Percentiles rank a stretch among this genome's conserved stretches.
Conservation (phyloP, 2,329 filamentous ascomycete genomes). For the Diaporthe sp. region DNA sequence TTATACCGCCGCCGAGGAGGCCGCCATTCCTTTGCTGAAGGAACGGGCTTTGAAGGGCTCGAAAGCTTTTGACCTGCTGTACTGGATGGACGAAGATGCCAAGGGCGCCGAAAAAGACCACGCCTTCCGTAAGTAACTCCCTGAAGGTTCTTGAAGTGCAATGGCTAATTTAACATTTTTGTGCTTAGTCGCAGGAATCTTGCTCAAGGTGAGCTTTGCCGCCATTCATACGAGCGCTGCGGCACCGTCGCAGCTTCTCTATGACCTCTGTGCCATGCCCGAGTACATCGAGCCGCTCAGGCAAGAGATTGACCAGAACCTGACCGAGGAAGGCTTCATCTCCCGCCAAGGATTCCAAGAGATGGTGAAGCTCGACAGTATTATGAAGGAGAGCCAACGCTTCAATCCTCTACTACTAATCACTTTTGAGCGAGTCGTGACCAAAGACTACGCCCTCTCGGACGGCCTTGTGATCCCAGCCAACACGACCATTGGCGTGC, state of each 20-base stretch:
- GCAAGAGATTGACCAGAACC: neutral
- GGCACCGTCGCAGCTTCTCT: constrained; percentile 62
- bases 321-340: neutral
- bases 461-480: constrained; percentile 65
- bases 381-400: constrained; percentile 51
- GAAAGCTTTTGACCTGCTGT: constrained; percentile 45
- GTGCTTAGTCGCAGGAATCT: constrained; percentile 48
- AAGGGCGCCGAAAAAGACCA: constrained; percentile 1
- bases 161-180: neutral
- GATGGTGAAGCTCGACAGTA: constrained; percentile 45
- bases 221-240: constrained; percentile 66
- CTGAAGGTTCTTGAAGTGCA: constrained; percentile 41
- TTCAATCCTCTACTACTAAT: constrained; percentile 47
- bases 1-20: constrained; percentile 43
- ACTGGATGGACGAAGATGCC: constrained; percentile 45
- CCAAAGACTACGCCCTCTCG: constrained; percentile 64
- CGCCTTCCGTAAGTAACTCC: neutral
- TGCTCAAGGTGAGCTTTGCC: constrained; percentile 61
- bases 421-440: constrained; percentile 64
- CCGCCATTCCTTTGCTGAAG: constrained; percentile 47
- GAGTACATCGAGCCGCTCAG: constrained; percentile 3
- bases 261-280: constrained; percentile 59
- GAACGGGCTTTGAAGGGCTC: constrained; percentile 19
- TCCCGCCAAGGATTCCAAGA: neutral
- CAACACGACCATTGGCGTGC: constrained; percentile 54